Evolutionary conservation across 768 basidiomycete genomes (phyloP), one percentile per base, ranked within the genome.

Genomic region (Xerocomellus dryophilus): DNA sequence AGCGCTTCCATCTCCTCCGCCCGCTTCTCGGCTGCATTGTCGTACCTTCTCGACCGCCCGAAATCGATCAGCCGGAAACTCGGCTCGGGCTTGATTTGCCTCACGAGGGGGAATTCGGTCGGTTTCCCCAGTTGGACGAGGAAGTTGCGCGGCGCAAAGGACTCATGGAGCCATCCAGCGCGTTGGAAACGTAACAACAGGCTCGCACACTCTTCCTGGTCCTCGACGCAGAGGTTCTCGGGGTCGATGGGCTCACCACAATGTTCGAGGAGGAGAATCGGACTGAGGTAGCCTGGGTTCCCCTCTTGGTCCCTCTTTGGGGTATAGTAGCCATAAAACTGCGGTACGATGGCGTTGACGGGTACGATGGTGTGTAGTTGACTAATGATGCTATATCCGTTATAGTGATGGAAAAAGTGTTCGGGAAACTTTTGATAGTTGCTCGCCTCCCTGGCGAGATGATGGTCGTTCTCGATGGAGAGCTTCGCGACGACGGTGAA

Each of bases 311-410:
- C 9, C 69, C n/a, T 1, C 36, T 43, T 15, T 1, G 73, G 73
- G 0, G 59, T 62, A 58, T 85, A 86, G 66, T 81, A 82, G 2
- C 86, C 84, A 58, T 82, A 86, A 65, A 78, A 86, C 63, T 84
- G 82, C 0, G 85, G 84, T 4, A 81, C 79, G 43, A 85, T 43
- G 0, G 85, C 75, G 7, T 73, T 69, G 4, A 79, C 69, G 3
- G 81, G 80, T 0, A 77, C 74, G 0, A 81, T 77, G 56, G 74
- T 60, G 29, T 67, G 66, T 6, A 81, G 27, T 18, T 66, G 69
- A 5, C 7, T 2, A 0, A 66, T 27, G 43, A 62, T 7, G 7
- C 64, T 71, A 38, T 69, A 67, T 25, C 63, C 67, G 9, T 51
- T 55, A 39, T 61, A 69, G 39, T 69, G 58, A 20, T 60, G 41